Evolutionary conservation across 2,329 filamentous ascomycete species (phyloP).

Genomic region (Ceratocystis harringtonii): DNA sequence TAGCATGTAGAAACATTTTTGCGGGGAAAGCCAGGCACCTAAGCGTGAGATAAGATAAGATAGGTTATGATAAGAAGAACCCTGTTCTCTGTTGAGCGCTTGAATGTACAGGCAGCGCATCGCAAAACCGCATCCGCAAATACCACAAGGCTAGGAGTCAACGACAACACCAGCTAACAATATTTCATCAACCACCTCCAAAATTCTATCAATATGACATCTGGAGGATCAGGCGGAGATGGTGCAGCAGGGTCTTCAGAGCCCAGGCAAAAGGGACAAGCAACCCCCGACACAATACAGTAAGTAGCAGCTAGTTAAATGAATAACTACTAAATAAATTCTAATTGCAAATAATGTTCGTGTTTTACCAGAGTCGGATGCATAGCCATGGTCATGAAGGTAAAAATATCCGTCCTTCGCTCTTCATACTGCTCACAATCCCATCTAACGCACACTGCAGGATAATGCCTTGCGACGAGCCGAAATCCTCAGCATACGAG

Average conservation of each 20-base stretch:
- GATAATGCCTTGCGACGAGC: slow-evolving; percentile 80
- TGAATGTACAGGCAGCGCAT: not conserved
- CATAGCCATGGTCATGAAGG: slow-evolving; percentile 45
- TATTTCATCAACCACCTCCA: not conserved
- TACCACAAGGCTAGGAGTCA: slow-evolving; percentile 1
- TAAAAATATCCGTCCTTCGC: not conserved
- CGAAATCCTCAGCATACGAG: slow-evolving; percentile 89
- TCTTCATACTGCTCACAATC: not conserved
- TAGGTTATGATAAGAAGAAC: not conserved
- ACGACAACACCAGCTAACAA: not conserved
- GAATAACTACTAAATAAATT: too few relatives aligned
- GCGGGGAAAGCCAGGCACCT: not conserved
- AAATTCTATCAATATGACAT: slow-evolving; percentile 10
- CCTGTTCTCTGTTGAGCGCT: not conserved
- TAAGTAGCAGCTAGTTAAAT: slow-evolving; percentile 29
- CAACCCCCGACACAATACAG: slow-evolving; percentile 72
- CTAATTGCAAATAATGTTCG: not conserved
- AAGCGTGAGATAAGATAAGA: not conserved
- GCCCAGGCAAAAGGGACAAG: slow-evolving; percentile 57
- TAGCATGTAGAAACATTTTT: not conserved
- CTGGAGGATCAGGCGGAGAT: slow-evolving; percentile 29
- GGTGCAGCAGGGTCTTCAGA: slow-evolving; percentile 41
- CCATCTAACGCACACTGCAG: slow-evolving; percentile 13
- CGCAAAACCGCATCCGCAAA: slow-evolving; percentile 4
- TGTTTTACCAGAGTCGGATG: slow-evolving; percentile 33